Conservation (phyloP, 768 basidiomycete species). For the Suillus lakei region DNA sequence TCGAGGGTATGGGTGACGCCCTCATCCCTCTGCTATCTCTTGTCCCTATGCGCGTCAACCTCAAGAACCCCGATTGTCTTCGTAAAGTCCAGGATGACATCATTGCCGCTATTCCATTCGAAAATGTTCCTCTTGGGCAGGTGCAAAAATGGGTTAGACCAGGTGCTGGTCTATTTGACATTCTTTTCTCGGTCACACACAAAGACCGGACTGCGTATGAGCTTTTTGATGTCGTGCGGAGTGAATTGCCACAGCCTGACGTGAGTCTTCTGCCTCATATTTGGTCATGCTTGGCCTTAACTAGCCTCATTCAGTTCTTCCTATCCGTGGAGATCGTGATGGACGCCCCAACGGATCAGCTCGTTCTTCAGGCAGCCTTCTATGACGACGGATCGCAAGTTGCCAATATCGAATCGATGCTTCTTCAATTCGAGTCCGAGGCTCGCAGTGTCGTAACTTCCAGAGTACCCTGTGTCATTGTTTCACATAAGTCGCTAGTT, state of each 20-base stretch:
- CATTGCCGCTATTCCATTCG: slow-evolving; percentile 31
- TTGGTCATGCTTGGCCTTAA: neutral
- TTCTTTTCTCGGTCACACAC: slow-evolving; percentile 35
- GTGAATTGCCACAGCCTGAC: slow-evolving; percentile 37
- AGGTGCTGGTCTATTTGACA: slow-evolving; percentile 30
- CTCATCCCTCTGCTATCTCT: slow-evolving; percentile 33
- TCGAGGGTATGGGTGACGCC: slow-evolving; percentile 26
- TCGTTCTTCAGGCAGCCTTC: slow-evolving; percentile 28
- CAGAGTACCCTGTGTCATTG: slow-evolving; percentile 9
- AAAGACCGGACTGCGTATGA: slow-evolving; percentile 25
- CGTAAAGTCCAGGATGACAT: slow-evolving; percentile 32
- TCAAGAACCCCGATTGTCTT: slow-evolving; percentile 19
- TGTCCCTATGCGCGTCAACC: slow-evolving; percentile 31
- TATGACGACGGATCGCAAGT: slow-evolving; percentile 22
- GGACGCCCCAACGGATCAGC: slow-evolving; percentile 20
- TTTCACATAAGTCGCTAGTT: neutral
- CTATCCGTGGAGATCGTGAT: slow-evolving; percentile 31
- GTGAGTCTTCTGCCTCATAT: slow-evolving; percentile 20
- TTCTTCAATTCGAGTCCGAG: slow-evolving; percentile 28
- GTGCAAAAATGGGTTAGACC: slow-evolving; percentile 37
- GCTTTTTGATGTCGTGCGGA: slow-evolving; percentile 30
- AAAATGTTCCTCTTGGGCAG: slow-evolving; percentile 34
- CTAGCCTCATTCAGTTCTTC: slow-evolving; percentile 21
- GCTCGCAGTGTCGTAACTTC: slow-evolving; percentile 23
- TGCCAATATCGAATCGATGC: slow-evolving; percentile 22